These are phyloP conservation scores for Cladosporium austrohemisphaericum DNA, from an alignment of 2,329 filamentous ascomycete species.

Conservation along the genomic window DNA sequence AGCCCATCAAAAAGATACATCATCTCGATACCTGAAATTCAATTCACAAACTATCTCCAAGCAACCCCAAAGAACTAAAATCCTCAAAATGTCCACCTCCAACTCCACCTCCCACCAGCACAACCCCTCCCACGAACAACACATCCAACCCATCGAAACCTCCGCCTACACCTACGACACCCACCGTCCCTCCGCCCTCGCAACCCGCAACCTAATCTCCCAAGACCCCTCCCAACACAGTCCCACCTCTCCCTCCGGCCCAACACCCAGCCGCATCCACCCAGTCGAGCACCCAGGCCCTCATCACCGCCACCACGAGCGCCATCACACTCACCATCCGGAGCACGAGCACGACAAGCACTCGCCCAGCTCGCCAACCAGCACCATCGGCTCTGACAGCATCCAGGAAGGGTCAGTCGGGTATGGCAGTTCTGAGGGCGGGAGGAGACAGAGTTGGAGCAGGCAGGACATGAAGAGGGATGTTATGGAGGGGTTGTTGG, in stretches of 20 bases:
- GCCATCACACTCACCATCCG: not conserved
- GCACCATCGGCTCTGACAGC: slow-evolving; percentile 18
- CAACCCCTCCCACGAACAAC: too few relatives aligned
- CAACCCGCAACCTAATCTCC: slow-evolving; percentile 15
- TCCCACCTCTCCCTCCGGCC: slow-evolving; percentile 14
- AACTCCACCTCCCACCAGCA: slow-evolving; percentile 1
- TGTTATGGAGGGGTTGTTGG: slow-evolving; percentile 28
- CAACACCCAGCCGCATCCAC: slow-evolving; percentile 7
- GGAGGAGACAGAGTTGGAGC: slow-evolving; percentile 29
- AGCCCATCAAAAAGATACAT: slow-evolving; percentile 5
- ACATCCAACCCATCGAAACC: slow-evolving; percentile 15
- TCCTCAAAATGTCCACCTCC: slow-evolving; percentile 11
- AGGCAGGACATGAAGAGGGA: slow-evolving; percentile 30
- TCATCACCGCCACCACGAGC: slow-evolving; percentile 3
- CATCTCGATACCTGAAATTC: slow-evolving; percentile 3
- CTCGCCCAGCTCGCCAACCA: slow-evolving; percentile 17
- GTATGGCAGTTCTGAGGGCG: not conserved
- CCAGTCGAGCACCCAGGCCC: slow-evolving; percentile 10
- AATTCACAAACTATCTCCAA: slow-evolving; percentile 2
- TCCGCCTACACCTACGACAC: slow-evolving; percentile 15
- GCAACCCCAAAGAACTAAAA: too few relatives aligned
- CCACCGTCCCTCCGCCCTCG: slow-evolving; percentile 15
- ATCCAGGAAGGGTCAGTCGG: not conserved
- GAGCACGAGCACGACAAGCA: slow-evolving; percentile 18
- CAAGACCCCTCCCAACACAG: slow-evolving; percentile 17